Evolutionary conservation across 2,329 filamentous ascomycete genomes (phyloP), one percentile per base, ranked within the genome.

Genomic region (Clonostachys sp.): DNA sequence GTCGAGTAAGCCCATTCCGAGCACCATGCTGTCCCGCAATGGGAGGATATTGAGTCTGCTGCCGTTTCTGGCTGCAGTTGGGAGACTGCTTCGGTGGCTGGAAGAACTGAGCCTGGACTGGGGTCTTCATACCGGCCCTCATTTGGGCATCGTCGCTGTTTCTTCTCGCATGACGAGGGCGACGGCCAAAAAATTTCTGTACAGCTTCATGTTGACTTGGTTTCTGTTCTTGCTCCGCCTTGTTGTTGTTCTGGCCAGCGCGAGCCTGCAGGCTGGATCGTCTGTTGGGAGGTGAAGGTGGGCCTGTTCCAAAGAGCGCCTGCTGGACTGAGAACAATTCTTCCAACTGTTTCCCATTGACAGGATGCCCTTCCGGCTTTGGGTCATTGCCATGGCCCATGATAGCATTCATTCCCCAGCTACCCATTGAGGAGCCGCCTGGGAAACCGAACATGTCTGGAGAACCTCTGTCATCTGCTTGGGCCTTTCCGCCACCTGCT

Each of bases 381-480:
- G 8, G 24, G 24, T 44, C 52, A 34, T 53, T 54, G 35, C 42
- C 57, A 55, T 43, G 65, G 2, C 72, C 72, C 52, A 76, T 75
- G 61, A 78, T 75, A 24, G 65, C 66, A 9, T 73, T 66, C 10
- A 70, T 65, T 16, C 71, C 67, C 78, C 78, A 81, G 10, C 67
- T 65, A 14, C 59, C 58, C 34, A 55, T 61, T n/a, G 54, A 48
- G 1, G 65, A 57, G 7, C 57, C 62, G 1, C 61, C 61, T 0
- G 78, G 77, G 48, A 82, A 80, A 16, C 71, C 66, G 49, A 81
- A 81, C 2, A 81, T 63, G 48, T 81, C 78, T 0, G 78, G 78
- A 5, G 77, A 79, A 1, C 54, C 53, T 24, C 62, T 58, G 1
- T 54, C 57, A 1, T 61, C 58, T 1, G 73, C 69, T 42, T 74